A percentile compares a stretch with the other conserved stretches of the same genome.
Conservation (phyloP, 192 early-diverging fungal genomes). For the Coemansia sp. region DNA sequence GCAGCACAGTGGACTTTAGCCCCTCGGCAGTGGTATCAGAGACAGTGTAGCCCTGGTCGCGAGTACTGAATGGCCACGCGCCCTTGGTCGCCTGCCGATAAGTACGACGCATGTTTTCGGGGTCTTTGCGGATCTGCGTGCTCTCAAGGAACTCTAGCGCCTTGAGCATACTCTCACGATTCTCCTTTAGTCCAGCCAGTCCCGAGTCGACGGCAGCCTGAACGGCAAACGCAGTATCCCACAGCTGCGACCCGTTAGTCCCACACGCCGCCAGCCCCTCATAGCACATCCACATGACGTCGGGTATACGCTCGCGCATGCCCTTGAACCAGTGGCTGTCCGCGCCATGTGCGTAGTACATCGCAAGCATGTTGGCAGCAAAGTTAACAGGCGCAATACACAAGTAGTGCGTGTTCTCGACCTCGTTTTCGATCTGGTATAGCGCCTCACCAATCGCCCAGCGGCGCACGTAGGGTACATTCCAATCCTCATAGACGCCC, state of each 20-base stretch:
- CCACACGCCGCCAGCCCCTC: conserved; percentile 95
- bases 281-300: conserved; percentile 91
- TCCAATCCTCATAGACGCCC: conserved; percentile 75
- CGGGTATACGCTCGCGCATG: conserved; percentile 71
- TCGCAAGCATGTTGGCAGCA: conserved; percentile 86
- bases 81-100: conserved; percentile 87
- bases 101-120: conserved; percentile 64
- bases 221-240: conserved; percentile 89
- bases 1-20: conserved; percentile 74
- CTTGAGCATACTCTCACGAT: conserved; percentile 66
- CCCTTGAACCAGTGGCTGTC: conserved; percentile 77
- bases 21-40: conserved; percentile 95
- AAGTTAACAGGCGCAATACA: conserved; percentile 97
- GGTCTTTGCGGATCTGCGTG: conserved; percentile 78
- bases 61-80: conserved; percentile 96
- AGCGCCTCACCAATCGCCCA: conserved; percentile 74
- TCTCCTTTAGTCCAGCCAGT: conserved; percentile 70
- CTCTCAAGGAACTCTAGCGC: conserved; percentile 85
- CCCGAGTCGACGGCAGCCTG: conserved; percentile 84
- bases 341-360: conserved; percentile 82
- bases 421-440: conserved; percentile 83
- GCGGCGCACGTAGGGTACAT: conserved; percentile 56
- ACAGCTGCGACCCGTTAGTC: conserved; percentile 96
- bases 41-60: conserved; percentile 92
- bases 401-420: conserved; percentile 84